Percentiles rank a stretch among this genome's conserved stretches.
These are phyloP conservation scores for Dimocarpus longan DNA, from an alignment of 345 rosid genomes.

Conservation along the genomic window DNA sequence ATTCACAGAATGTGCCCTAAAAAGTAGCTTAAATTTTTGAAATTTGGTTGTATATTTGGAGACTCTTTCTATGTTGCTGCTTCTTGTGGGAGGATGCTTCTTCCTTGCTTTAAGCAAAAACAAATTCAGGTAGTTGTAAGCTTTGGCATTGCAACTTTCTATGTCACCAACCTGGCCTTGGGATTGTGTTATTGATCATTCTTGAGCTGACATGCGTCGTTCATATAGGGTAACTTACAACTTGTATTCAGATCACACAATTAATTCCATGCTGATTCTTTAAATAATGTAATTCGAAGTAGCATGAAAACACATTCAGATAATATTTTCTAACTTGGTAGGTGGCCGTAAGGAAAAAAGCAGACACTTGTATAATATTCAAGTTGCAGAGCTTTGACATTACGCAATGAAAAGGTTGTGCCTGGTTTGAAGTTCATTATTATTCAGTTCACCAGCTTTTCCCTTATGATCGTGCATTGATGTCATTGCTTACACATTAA, in stretches of 20 bases:
- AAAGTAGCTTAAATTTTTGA: constrained; percentile 21
- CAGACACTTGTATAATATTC: not conserved
- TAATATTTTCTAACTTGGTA: not conserved
- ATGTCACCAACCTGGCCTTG: not conserved
- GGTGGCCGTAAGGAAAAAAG: not conserved
- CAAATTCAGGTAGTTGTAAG: not conserved
- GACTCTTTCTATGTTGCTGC: constrained; percentile 35
- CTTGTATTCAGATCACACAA: too few relatives aligned
- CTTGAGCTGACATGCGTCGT: not conserved
- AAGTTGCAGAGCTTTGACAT: constrained; percentile 8
- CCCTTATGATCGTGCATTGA: not conserved
- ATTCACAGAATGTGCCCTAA: constrained; percentile 37
- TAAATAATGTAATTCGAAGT: not conserved
- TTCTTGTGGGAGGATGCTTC: constrained; percentile 43
- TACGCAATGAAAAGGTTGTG: not conserved
- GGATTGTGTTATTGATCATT: not conserved
- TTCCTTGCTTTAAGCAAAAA: constrained; percentile 2
- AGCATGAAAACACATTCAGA: not conserved
- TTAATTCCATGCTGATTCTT: too few relatives aligned
- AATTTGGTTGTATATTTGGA: constrained; percentile 29
- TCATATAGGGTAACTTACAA: not conserved
- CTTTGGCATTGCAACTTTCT: not conserved
- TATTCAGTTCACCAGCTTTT: not conserved
- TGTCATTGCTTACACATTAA: constrained; percentile 10
- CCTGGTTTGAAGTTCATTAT: constrained; percentile 1